phyloP scores from a whole-genome alignment of 1,139 yeast genomes.

The Pneumocystis jirovecii region DNA sequence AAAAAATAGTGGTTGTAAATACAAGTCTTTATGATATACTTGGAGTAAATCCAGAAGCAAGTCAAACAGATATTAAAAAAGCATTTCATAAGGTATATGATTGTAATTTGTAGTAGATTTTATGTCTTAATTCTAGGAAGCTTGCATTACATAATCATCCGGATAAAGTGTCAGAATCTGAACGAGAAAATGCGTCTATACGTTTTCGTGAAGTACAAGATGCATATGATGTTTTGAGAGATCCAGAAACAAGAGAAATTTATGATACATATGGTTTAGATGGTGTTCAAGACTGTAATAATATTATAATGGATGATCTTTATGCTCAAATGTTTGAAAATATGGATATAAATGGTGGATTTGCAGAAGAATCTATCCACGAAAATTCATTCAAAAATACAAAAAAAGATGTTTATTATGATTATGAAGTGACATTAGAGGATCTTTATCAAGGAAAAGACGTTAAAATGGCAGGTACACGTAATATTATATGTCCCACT shows the following conservation, averaged over 20 bases:
- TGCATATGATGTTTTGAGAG: conserved; percentile 74
- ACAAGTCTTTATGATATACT: conserved; percentile 75
- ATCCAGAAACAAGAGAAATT: conserved; percentile 52
- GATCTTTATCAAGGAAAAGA: conserved; percentile 74
- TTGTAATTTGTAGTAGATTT: neutral
- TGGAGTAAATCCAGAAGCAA: conserved; percentile 54
- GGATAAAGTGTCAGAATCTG: conserved; percentile 11
- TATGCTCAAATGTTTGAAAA: conserved; percentile 16
- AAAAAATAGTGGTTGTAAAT: conserved; percentile 64
- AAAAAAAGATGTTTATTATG: conserved; percentile 42
- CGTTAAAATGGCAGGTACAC: conserved; percentile 55
- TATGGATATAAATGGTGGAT: conserved; percentile 11
- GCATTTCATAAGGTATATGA: conserved; percentile 55
- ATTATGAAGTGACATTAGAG: conserved; percentile 50
- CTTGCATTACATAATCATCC: conserved; percentile 6
- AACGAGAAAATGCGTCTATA: conserved; percentile 18
- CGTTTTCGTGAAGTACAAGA: conserved; percentile 41
- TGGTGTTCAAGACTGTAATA: conserved; percentile 32
- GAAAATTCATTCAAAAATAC: neutral
- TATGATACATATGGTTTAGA: conserved; percentile 82
- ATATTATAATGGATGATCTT: conserved; percentile 12
- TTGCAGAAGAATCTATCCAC: neutral
- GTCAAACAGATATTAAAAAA: conserved; percentile 72
- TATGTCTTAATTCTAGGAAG: neutral
- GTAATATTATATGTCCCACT: conserved; percentile 53